These are phyloP conservation scores for Paracorniculantispora psalliotae DNA, from an alignment of 2,329 filamentous ascomycete genomes.

Conservation along the genomic window DNA sequence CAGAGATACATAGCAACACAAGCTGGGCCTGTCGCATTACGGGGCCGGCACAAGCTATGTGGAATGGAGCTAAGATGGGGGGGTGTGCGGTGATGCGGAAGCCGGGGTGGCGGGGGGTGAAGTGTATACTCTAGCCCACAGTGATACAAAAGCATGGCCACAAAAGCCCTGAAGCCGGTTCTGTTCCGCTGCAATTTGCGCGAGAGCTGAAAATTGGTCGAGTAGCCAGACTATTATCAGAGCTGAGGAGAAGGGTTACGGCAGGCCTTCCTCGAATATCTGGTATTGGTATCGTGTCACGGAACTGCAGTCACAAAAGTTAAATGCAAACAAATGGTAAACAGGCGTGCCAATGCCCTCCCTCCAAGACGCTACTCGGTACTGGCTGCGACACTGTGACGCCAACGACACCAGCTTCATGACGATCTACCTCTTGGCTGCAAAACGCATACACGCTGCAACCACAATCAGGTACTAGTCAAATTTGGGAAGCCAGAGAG, in stretches of 20 bases:
- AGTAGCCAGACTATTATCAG: not conserved
- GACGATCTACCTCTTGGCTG: not conserved
- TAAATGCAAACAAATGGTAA: not conserved
- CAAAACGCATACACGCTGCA: not conserved
- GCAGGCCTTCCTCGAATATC: not conserved
- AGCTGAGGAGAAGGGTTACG: not conserved
- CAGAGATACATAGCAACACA: not conserved
- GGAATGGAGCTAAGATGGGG: conserved; percentile 6
- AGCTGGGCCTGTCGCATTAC: not conserved
- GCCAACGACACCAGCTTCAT: not conserved
- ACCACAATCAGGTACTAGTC: not conserved
- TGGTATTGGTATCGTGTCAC: not conserved
- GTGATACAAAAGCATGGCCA: not conserved
- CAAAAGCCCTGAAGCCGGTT: not conserved
- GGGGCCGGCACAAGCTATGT: conserved; percentile 6
- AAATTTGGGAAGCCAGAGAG: not conserved
- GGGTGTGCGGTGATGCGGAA: conserved; percentile 10
- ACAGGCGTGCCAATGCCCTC: not conserved
- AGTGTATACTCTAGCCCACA: not conserved
- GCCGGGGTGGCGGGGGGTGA: conserved; percentile 3
- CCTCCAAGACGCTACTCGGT: not conserved
- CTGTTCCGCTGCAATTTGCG: not conserved
- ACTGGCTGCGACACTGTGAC: not conserved
- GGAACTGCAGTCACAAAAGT: not conserved
- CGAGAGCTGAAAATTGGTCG: not conserved